Base-by-base conservation (phyloP, 2,329 filamentous ascomycete species). In the Ophiostoma tasmaniense region DNA sequence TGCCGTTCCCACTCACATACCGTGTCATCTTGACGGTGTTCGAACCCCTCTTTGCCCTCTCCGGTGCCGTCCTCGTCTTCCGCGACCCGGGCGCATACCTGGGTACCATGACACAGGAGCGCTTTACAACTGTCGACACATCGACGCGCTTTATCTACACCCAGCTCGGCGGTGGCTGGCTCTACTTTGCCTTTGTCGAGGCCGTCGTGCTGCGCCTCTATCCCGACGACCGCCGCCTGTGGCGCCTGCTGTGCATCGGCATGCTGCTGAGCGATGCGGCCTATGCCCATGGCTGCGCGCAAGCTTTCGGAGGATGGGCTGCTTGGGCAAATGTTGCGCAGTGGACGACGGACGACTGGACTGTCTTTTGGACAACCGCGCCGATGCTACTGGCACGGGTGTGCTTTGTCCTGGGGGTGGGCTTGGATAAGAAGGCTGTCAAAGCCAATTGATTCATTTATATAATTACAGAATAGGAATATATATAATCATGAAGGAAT, bases 171-270 rank as follows among this genome's bases (percentile, higher is more conserved):
- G 75, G 76, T 61, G 72, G 69, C 8, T 78, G 76, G 76, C 73
- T 79, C 20, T 74, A 76, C 71, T 78, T 80, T 69, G 78, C 78
- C 67, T 79, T 79, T 72, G 74, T 76, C 72, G 75, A 77, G 71
- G 77, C 75, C 45, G 74, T 80, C 17, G 74, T 80, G 22, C 72
- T 80, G 72, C 75, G 76, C 3, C 39, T 74, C 37, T 76, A 73
- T 20, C 75, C 62, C 14, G 33, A 76, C 50, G 78, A 80, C 69
- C 68, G 74, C 10, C 71, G 74, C 0, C 73, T 80, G 28, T 80
- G 79, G 79, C 73, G 75, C 30, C 59, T 77, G 50, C 68, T 79
- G 66, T 79, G 76, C 69, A 71, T 71, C 22, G 77, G 77, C 13
- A 79, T 79, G 77, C 73, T 79, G 37, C 71, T 78, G n/a, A 78